Evolutionary conservation across 2,329 filamentous ascomycete genomes (phyloP).

Genomic region (Parastagonospora avenae): DNA sequence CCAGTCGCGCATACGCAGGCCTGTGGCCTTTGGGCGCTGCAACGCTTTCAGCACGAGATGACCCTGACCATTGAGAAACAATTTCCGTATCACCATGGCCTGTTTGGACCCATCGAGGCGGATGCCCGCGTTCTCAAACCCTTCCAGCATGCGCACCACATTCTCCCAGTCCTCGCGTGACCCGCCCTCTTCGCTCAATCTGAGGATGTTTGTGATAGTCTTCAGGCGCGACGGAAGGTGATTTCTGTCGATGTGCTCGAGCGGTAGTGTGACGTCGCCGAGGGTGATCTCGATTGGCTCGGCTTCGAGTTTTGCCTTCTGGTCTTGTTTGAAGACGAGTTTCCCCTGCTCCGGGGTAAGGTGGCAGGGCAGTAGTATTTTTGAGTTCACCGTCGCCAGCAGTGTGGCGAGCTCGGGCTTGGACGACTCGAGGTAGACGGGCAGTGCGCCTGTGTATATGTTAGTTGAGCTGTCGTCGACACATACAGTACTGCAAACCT

Average conservation of each 20-base stretch:
- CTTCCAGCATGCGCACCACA: constrained; percentile 38
- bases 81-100: constrained; percentile 24
- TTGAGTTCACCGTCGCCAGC: constrained; percentile 49
- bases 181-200: constrained; percentile 16
- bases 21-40: constrained; percentile 32
- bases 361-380: constrained; percentile 52
- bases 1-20: constrained; percentile 24
- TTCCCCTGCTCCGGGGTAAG: constrained; percentile 48
- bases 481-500: constrained; percentile 20
- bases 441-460: constrained; percentile 41
- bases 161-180: constrained; percentile 44
- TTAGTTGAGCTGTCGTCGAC: constrained; percentile 1
- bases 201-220: constrained; percentile 19
- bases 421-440: constrained; percentile 49
- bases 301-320: constrained; percentile 48
- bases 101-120: constrained; percentile 12
- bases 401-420: constrained; percentile 48
- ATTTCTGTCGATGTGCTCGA: constrained; percentile 39
- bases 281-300: constrained; percentile 51
- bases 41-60: constrained; percentile 38
- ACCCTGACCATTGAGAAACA: constrained; percentile 26
- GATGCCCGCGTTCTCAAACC: constrained; percentile 34
- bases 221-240: constrained; percentile 17
- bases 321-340: constrained; percentile 50
- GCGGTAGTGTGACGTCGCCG: constrained; percentile 44